These are phyloP conservation scores for Fimicolochytrium jonesii DNA, from an alignment of 192 early-diverging fungal genomes.

Conservation along the genomic window DNA sequence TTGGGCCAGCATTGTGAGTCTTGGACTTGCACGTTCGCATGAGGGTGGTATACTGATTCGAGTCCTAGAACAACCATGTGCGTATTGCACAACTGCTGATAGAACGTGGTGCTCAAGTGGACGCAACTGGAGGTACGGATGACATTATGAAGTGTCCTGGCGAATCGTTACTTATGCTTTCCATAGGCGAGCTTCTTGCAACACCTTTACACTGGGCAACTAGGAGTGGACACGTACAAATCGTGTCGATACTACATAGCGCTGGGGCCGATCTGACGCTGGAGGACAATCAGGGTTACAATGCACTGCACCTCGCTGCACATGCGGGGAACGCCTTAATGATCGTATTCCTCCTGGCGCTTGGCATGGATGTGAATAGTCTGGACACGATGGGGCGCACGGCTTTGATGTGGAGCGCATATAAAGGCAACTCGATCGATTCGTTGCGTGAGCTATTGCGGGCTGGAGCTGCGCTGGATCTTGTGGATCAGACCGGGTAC, in stretches of 20 bases:
- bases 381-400: constrained; percentile 78
- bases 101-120: constrained; percentile 70
- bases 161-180: neutral
- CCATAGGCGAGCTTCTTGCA: constrained; percentile 60
- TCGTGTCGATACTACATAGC: constrained; percentile 67
- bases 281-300: constrained; percentile 84
- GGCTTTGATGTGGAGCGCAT: constrained; percentile 92
- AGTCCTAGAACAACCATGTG: constrained; percentile 57
- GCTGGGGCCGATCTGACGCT: constrained; percentile 71
- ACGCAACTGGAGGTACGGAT: constrained; percentile 61
- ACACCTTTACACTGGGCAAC: constrained; percentile 93
- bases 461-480: constrained; percentile 64
- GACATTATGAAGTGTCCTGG: neutral
- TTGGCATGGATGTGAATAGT: constrained; percentile 68
- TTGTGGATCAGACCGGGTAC: constrained; percentile 66
- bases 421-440: constrained; percentile 71
- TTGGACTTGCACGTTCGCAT: neutral
- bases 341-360: constrained; percentile 66
- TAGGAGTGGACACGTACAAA: constrained; percentile 68
- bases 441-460: constrained; percentile 67
- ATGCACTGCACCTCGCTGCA: constrained; percentile 81
- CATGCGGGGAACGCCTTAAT: constrained; percentile 79
- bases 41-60: neutral
- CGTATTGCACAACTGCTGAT: constrained; percentile 70
- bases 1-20: constrained; percentile 69